These are phyloP conservation scores for Pseudogymnoascus sp. DNA, from an alignment of 2,329 filamentous ascomycete genomes.

Conservation along the genomic window DNA sequence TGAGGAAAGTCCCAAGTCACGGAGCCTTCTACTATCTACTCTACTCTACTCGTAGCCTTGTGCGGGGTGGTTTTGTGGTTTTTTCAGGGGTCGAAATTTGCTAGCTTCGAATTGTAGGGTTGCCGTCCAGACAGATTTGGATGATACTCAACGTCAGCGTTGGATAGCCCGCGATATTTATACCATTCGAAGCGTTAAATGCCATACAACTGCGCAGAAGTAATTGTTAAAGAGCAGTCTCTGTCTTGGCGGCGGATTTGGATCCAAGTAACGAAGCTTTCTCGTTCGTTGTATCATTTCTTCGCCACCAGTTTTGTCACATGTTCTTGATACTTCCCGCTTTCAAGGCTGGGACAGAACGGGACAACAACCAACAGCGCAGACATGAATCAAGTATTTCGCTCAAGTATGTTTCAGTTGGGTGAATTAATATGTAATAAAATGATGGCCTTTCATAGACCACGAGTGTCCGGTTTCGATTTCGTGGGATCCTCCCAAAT, in stretches of 20 bases:
- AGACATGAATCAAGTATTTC: neutral
- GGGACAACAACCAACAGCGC: neutral
- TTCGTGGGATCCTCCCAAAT: neutral
- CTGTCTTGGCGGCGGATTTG: neutral
- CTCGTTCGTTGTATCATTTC: neutral
- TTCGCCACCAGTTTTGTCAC: neutral
- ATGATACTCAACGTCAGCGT: neutral
- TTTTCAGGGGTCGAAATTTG: slow-evolving; percentile 5
- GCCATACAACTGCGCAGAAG: neutral
- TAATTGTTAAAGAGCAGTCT: neutral
- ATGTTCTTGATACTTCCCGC: neutral
- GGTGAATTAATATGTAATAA: neutral
- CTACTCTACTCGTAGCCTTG: slow-evolving; percentile 3
- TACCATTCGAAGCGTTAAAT: neutral
- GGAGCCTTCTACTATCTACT: neutral
- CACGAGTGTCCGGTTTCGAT: neutral
- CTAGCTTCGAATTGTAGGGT: slow-evolving; percentile 10
- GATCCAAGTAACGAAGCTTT: neutral
- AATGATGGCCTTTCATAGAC: neutral
- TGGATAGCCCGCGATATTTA: neutral
- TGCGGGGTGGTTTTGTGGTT: slow-evolving; percentile 1
- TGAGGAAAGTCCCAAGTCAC: neutral
- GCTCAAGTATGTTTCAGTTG: neutral
- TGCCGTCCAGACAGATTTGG: slow-evolving; percentile 5
- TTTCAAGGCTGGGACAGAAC: neutral